Conservation (phyloP, 1,284 basidiomycete species). For the Ustilago hordei region DNA sequence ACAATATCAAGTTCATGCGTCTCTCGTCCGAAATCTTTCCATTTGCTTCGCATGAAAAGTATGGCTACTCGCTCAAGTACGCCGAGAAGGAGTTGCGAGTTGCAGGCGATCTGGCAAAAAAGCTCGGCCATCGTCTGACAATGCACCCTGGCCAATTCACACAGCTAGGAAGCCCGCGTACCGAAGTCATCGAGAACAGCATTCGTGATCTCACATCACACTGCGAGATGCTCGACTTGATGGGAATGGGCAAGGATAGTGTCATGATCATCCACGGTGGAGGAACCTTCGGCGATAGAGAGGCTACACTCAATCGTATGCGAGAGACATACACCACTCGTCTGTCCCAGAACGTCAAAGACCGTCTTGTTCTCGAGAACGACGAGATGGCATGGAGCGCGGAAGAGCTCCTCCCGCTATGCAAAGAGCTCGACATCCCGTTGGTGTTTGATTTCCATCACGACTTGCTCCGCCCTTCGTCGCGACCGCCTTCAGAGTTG, state of each 20-base stretch:
- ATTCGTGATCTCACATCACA: conserved; percentile 86
- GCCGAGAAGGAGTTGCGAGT: conserved; percentile 74
- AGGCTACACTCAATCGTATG: conserved; percentile 78
- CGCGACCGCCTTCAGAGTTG: conserved; percentile 71
- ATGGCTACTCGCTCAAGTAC: conserved; percentile 83
- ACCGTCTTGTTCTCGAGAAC: conserved; percentile 86
- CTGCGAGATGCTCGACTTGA: conserved; percentile 83
- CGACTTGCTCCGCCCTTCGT: conserved; percentile 69
- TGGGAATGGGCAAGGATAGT: conserved; percentile 80
- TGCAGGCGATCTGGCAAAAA: conserved; percentile 80
- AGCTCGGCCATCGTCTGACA: conserved; percentile 83
- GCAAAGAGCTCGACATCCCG: conserved; percentile 83
- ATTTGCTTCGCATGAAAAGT: conserved; percentile 82
- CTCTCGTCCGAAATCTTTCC: conserved; percentile 81
- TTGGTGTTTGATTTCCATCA: conserved; percentile 71
- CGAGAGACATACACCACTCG: conserved; percentile 77
- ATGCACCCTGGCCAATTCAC: conserved; percentile 86
- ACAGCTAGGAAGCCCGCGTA: conserved; percentile 82
- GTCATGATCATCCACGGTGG: conserved; percentile 80
- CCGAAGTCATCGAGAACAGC: conserved; percentile 79
- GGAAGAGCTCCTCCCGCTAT: conserved; percentile 84
- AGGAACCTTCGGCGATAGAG: conserved; percentile 84
- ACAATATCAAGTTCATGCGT: conserved; percentile 66
- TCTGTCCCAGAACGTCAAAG: conserved; percentile 77
- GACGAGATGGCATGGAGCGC: conserved; percentile 91